Conservation (phyloP, 2,329 filamentous ascomycete genomes). For the Arthrobotrys pseudoclavata region DNA sequence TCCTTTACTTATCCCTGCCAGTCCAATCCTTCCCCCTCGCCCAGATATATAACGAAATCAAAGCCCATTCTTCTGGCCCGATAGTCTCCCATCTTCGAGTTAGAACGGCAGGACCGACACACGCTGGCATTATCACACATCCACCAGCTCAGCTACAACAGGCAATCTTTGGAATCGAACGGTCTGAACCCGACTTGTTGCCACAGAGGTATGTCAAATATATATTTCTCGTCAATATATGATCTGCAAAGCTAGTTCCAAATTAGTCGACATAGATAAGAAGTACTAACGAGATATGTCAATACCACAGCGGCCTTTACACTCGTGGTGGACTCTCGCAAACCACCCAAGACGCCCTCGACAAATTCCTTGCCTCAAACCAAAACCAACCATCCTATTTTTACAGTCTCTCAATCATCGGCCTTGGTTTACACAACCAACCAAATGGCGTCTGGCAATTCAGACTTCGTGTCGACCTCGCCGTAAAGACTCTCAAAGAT, state of each 20-base stretch:
- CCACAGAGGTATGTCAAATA: constrained; percentile 40
- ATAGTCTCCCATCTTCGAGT: constrained; percentile 42
- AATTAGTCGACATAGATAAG: no score
- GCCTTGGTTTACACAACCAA: constrained; percentile 43
- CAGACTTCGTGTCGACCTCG: constrained; percentile 42
- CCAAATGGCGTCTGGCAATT: constrained; percentile 46
- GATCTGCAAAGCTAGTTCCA: no score
- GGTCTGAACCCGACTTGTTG: constrained; percentile 33
- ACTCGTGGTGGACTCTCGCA: constrained; percentile 38
- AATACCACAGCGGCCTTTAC: constrained; percentile 42
- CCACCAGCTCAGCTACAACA: constrained; percentile 49
- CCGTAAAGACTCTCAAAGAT: constrained; percentile 22
- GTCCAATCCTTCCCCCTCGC: constrained; percentile 42
- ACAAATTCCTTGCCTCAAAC: constrained; percentile 41
- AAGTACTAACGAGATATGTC: constrained; percentile 9
- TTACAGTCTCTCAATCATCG: constrained; percentile 45
- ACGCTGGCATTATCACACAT: constrained; percentile 60
- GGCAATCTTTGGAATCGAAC: constrained; percentile 41
- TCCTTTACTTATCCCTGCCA: constrained; percentile 55
- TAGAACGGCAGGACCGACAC: constrained; percentile 58
- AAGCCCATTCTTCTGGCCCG: constrained; percentile 19
- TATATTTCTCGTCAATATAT: not conserved
- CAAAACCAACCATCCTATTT: constrained; percentile 31
- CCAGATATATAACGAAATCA: constrained; percentile 32
- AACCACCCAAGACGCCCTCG: constrained; percentile 16